Conservation (phyloP, 176 grass and related monocot species). For the Paspalum vaginatum region DNA sequence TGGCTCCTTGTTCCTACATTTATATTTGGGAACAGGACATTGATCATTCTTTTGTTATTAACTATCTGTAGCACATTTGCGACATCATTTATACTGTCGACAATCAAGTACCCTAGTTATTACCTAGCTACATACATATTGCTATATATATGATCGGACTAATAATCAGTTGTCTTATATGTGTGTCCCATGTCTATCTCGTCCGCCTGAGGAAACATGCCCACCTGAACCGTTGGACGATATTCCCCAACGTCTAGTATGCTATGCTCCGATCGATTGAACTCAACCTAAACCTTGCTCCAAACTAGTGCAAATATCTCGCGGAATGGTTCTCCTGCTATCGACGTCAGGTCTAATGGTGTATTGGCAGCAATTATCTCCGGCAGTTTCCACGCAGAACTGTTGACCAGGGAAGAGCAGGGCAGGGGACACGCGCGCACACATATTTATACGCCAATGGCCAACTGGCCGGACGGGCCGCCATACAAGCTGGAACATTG, state of each 20-base stretch:
- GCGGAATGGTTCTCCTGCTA: neutral
- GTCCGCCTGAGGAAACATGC: neutral
- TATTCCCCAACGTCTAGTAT: neutral
- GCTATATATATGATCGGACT: neutral
- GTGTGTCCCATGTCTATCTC: neutral
- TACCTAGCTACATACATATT: neutral
- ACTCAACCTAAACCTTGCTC: neutral
- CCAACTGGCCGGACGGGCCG: neutral
- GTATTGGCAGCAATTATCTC: neutral
- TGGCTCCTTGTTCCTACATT: no score
- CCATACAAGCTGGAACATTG: neutral
- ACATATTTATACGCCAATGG: neutral
- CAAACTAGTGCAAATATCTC: neutral
- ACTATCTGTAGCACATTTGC: no score
- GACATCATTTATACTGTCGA: no score
- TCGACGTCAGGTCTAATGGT: neutral
- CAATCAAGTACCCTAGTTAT: neutral
- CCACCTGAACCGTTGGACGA: conserved; percentile 7
- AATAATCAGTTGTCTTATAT: neutral
- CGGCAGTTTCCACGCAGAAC: neutral
- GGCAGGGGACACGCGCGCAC: neutral
- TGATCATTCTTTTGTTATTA: no score
- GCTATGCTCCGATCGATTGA: neutral
- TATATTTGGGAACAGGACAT: no score
- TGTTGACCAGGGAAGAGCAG: neutral